Conservation (phyloP, 177 flowering plant species). For the Vitis hybrid region DNA sequence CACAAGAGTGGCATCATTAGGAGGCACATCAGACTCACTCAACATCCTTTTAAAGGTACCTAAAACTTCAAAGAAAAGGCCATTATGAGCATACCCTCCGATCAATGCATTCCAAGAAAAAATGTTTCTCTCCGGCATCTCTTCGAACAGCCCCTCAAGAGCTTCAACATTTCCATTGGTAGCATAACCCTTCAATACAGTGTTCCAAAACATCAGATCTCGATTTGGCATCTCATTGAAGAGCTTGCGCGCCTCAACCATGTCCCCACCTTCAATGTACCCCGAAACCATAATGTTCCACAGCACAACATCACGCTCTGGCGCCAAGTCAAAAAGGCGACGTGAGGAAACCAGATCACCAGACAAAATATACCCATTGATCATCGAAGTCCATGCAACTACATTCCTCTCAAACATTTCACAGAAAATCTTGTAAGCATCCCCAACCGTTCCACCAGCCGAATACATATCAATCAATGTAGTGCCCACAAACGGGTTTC, state of each 20-base stretch:
- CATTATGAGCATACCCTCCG: slow-evolving; percentile 56
- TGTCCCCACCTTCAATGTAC: slow-evolving; percentile 50
- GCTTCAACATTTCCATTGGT: slow-evolving; percentile 46
- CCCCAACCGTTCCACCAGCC: slow-evolving; percentile 26
- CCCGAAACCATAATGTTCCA: slow-evolving; percentile 79
- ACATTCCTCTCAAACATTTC: slow-evolving; percentile 70
- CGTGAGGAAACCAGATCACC: slow-evolving; percentile 49
- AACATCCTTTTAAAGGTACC: slow-evolving; percentile 58
- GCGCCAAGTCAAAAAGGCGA: slow-evolving; percentile 57
- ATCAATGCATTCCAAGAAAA: slow-evolving; percentile 83
- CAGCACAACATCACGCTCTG: slow-evolving; percentile 60
- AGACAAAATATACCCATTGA: slow-evolving; percentile 42
- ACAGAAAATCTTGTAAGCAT: slow-evolving; percentile 49
- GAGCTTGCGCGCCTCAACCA: slow-evolving; percentile 49
- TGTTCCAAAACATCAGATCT: slow-evolving; percentile 78
- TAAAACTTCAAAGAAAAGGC: slow-evolving; percentile 42
- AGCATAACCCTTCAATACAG: slow-evolving; percentile 64
- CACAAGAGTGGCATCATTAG: slow-evolving; percentile 70
- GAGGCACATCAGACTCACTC: slow-evolving; percentile 40
- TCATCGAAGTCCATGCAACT: slow-evolving; percentile 72
- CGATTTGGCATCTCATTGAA: slow-evolving; percentile 59
- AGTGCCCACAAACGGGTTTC: slow-evolving; percentile 55
- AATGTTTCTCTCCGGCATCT: slow-evolving; percentile 58
- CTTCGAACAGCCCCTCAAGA: slow-evolving; percentile 48
- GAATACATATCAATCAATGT: slow-evolving; percentile 71